Conservation (phyloP, 257 asterid genomes). For the Fraxinus quadrangulata region DNA sequence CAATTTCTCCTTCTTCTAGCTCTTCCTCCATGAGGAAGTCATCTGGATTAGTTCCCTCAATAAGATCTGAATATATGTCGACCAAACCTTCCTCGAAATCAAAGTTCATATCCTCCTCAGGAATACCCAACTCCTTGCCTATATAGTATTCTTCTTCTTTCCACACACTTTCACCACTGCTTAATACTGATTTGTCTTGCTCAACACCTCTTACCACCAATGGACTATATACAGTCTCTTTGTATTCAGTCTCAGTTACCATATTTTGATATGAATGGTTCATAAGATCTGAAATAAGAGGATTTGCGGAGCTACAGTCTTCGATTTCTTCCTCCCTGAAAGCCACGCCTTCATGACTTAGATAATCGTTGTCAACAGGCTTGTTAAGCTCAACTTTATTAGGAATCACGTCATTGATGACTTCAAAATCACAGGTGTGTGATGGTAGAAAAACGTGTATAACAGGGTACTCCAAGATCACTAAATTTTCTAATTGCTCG, state of each 20-base stretch:
- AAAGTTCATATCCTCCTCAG: conserved; percentile 46
- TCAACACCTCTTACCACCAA: conserved; percentile 17
- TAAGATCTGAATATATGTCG: conserved; percentile 38
- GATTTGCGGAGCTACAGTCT: conserved; percentile 43
- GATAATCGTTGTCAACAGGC: conserved; percentile 31
- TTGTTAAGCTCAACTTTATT: conserved; percentile 33
- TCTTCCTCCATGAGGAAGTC: conserved; percentile 28
- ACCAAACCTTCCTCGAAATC: conserved; percentile 44
- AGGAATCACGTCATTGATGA: conserved; percentile 38
- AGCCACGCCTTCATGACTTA: conserved; percentile 53
- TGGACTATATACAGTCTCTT: conserved; percentile 23
- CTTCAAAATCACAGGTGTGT: conserved; percentile 61
- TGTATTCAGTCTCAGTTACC: conserved; percentile 22
- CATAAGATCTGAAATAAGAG: conserved; percentile 55
- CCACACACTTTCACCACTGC: background rate
- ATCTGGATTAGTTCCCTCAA: conserved; percentile 32
- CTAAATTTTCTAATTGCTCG: conserved; percentile 58
- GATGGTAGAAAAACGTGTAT: conserved; percentile 80
- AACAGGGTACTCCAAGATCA: conserved; percentile 77
- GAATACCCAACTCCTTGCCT: conserved; percentile 35
- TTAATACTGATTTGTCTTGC: conserved; percentile 17
- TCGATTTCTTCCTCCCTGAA: conserved; percentile 74
- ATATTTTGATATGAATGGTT: conserved; percentile 21
- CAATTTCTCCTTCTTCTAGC: conserved; percentile 7
- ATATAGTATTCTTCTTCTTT: conserved; percentile 20